Percentiles rank a stretch among this genome's conserved stretches.
Evolutionary conservation across 208 protist species (phyloP).

Genomic region (Trypanosoma boissoni): DNA sequence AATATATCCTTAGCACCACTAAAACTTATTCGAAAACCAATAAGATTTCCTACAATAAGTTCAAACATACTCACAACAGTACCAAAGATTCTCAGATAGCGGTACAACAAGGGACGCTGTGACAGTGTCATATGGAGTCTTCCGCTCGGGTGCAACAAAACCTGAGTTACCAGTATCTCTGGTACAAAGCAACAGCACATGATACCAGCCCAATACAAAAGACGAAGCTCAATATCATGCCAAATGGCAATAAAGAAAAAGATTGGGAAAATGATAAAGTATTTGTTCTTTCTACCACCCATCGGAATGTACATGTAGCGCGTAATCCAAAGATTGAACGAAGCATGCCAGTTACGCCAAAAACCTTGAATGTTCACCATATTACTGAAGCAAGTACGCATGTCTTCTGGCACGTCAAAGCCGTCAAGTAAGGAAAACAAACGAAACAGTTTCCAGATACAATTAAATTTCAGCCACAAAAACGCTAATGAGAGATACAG

Average conservation of each 20-base stretch:
- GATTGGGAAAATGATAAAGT: conserved; percentile 77
- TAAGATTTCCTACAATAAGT: conserved; percentile 62
- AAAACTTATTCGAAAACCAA: conserved; percentile 60
- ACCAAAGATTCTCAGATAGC: conserved; percentile 37
- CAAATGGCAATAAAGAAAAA: conserved; percentile 93
- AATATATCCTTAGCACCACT: conserved; percentile 18
- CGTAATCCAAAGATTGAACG: conserved; percentile 90
- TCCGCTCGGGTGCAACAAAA: conserved; percentile 35
- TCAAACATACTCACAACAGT: conserved; percentile 38
- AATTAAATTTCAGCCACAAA: conserved; percentile 90
- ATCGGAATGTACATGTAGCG: conserved; percentile 94
- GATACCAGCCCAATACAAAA: conserved; percentile 67
- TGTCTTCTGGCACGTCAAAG: conserved; percentile 87
- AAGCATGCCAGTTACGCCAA: conserved; percentile 89
- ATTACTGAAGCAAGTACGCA: conserved; percentile 86
- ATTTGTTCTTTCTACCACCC: conserved; percentile 47
- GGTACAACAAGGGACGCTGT: conserved; percentile 31
- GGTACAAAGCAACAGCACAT: conserved; percentile 67
- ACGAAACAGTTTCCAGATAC: conserved; percentile 90
- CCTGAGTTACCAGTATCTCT: conserved; percentile 52
- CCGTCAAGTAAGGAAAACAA: conserved; percentile 80
- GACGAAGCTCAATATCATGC: conserved; percentile 83
- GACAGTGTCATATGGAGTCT: conserved; percentile 23
- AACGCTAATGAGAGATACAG: conserved; percentile 64
- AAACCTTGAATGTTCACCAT: conserved; percentile 85